These are phyloP conservation scores for Porodaedalea pini DNA, from an alignment of 1,284 basidiomycete genomes.

Conservation along the genomic window DNA sequence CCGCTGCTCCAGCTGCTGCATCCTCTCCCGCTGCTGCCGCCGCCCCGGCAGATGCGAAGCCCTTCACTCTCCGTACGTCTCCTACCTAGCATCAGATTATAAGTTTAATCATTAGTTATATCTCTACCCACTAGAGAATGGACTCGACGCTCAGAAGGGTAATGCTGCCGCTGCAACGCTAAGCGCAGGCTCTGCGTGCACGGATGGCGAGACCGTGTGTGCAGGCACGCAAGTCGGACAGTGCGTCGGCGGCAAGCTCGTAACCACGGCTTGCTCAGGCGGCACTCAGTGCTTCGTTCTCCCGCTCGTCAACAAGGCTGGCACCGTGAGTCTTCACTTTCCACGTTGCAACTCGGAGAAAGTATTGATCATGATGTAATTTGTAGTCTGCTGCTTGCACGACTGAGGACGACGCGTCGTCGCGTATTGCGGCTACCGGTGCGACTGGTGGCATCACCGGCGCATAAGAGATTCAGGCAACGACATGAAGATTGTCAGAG, in stretches of 20 bases:
- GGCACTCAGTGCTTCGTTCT: constrained; percentile 48
- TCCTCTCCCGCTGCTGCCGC: constrained; percentile 25
- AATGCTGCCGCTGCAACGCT: constrained; percentile 48
- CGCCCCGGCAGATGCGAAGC: constrained; percentile 16
- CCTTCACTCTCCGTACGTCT: constrained; percentile 21
- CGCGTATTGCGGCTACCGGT: constrained; percentile 52
- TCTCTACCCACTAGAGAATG: constrained; percentile 45
- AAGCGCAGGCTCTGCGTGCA: constrained; percentile 39
- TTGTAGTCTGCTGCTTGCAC: constrained; percentile 47
- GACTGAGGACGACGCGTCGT: constrained; percentile 44
- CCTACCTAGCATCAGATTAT: background rate
- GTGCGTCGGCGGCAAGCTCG: constrained; percentile 46
- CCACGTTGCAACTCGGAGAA: background rate
- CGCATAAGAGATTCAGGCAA: background rate
- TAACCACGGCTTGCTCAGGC: constrained; percentile 38
- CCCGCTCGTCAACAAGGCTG: constrained; percentile 53
- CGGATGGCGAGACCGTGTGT: constrained; percentile 43
- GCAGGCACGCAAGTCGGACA: constrained; percentile 33
- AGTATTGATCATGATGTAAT: background rate
- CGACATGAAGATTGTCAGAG: background rate
- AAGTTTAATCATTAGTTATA: too few species aligned
- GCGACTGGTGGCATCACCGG: constrained; percentile 39
- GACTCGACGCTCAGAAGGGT: constrained; percentile 45
- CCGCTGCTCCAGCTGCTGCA: constrained; percentile 25
- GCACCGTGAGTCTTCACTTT: constrained; percentile 34